phyloP scores from a whole-genome alignment of 2,329 filamentous ascomycete species.

The Neopestalotiopsis sp. region DNA sequence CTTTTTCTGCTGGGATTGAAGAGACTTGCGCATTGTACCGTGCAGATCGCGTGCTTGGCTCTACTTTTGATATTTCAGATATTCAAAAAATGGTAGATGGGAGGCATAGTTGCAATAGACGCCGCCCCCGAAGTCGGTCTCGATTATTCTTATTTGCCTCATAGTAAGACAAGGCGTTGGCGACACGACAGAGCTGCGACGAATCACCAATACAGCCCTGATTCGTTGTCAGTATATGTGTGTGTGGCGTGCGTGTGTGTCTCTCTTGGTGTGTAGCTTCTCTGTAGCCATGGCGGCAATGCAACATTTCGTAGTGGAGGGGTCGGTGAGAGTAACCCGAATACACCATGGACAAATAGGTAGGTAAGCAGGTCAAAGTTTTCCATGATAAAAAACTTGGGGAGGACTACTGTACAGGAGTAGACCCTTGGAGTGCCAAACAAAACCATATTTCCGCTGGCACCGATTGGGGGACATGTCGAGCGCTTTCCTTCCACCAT shows the following conservation, averaged over 20 bases:
- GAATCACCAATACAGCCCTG: neutral
- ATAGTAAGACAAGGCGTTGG: neutral
- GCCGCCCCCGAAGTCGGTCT: neutral
- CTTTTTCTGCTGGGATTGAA: neutral
- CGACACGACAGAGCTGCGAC: neutral
- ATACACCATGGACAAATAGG: neutral
- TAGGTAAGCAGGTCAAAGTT: neutral
- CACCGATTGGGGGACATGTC: neutral
- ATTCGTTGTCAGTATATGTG: neutral
- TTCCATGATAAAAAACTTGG: neutral
- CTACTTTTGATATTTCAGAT: neutral
- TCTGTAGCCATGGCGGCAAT: constrained; percentile 1
- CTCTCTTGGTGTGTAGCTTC: too few relatives aligned
- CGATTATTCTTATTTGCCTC: constrained; percentile 6
- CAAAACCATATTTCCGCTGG: constrained; percentile 5
- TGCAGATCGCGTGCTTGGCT: neutral
- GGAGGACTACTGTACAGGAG: neutral
- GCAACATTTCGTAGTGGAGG: constrained; percentile 8
- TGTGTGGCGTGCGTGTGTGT: neutral
- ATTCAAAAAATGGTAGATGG: neutral
- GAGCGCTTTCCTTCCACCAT: neutral
- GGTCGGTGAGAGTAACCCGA: neutral
- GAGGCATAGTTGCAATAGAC: neutral
- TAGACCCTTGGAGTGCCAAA: neutral
- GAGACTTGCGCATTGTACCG: neutral